phyloP scores from a whole-genome alignment of 306 rosid genomes.

The Medicago ruthenica region DNA sequence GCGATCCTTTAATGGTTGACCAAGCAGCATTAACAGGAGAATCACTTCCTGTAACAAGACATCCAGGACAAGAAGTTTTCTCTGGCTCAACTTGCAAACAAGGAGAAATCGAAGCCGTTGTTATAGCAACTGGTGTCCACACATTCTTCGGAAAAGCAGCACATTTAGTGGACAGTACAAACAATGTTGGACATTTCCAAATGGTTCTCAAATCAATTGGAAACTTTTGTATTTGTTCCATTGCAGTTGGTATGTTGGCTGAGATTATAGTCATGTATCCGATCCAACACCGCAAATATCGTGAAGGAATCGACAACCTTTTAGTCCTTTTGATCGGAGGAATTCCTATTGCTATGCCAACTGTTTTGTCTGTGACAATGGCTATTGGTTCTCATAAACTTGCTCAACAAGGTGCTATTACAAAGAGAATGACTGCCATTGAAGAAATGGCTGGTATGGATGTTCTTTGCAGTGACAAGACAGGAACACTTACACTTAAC shows the following conservation, averaged over 20 bases:
- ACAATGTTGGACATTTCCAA: constrained; percentile 99
- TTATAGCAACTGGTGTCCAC: constrained; percentile 97
- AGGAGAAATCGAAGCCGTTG: constrained; percentile 97
- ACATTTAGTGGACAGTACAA: constrained; percentile 93
- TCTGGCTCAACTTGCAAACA: constrained; percentile 99
- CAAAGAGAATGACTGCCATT: constrained; percentile 97
- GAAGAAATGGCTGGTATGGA: constrained; percentile 99
- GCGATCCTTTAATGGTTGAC: constrained; percentile 92
- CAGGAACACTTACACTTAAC: constrained; percentile 97
- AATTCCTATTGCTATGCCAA: constrained; percentile 99
- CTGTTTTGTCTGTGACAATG: constrained; percentile 98
- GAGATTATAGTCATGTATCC: constrained; percentile 97
- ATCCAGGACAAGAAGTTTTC: constrained; percentile 94
- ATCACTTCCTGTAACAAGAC: constrained; percentile 90
- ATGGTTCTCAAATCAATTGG: constrained; percentile 92
- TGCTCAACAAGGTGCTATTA: constrained; percentile 96
- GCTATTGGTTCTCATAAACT: constrained; percentile 98
- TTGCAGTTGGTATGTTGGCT: constrained; percentile 83
- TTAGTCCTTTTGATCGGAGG: constrained; percentile 97
- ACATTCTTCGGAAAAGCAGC: constrained; percentile 99
- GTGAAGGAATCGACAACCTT: constrained; percentile 91
- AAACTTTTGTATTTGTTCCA: constrained; percentile 94
- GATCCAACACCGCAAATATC: constrained; percentile 76
- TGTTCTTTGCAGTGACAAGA: constrained; percentile 98
- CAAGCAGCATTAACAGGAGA: constrained; percentile 98